A percentile compares a stretch with the other conserved stretches of the same genome.
These are phyloP conservation scores for Rhizopogon sp. DNA, from an alignment of 768 basidiomycete species.

Conservation along the genomic window DNA sequence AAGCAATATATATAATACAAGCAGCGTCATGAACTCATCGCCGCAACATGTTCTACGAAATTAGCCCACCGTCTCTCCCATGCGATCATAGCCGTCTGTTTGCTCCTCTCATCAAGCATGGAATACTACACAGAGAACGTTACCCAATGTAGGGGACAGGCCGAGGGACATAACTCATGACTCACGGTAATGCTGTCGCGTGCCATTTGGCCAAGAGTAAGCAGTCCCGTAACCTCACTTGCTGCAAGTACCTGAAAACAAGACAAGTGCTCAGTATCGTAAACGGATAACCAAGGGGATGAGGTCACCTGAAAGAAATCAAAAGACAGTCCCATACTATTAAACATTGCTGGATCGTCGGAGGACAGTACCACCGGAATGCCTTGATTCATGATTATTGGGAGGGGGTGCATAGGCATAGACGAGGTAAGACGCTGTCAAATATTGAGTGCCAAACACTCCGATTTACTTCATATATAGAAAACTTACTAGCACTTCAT, in stretches of 20 bases:
- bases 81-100: conserved; percentile 31
- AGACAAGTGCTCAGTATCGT: background rate
- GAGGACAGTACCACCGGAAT: conserved; percentile 65
- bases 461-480: background rate
- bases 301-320: conserved; percentile 64
- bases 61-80: conserved; percentile 46
- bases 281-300: background rate
- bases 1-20: background rate
- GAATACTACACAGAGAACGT: conserved; percentile 37
- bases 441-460: background rate
- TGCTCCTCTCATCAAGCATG: conserved; percentile 41
- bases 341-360: conserved; percentile 74
- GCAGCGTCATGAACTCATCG: conserved; percentile 9
- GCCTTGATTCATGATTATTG: conserved; percentile 61
- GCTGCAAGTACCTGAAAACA: conserved; percentile 47
- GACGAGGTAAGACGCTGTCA: conserved; percentile 64
- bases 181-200: conserved; percentile 57
- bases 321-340: conserved; percentile 68
- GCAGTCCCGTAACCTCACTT: conserved; percentile 59
- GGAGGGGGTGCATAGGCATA: conserved; percentile 72
- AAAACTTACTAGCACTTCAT: conserved; percentile 57
- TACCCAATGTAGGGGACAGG: background rate
- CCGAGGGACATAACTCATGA: background rate
- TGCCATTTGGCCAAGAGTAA: conserved; percentile 53
- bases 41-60: conserved; percentile 35